A percentile compares a stretch with the other conserved stretches of the same genome.
phyloP scores from a whole-genome alignment of 345 rosid genomes.

The Dovyalis caffra region DNA sequence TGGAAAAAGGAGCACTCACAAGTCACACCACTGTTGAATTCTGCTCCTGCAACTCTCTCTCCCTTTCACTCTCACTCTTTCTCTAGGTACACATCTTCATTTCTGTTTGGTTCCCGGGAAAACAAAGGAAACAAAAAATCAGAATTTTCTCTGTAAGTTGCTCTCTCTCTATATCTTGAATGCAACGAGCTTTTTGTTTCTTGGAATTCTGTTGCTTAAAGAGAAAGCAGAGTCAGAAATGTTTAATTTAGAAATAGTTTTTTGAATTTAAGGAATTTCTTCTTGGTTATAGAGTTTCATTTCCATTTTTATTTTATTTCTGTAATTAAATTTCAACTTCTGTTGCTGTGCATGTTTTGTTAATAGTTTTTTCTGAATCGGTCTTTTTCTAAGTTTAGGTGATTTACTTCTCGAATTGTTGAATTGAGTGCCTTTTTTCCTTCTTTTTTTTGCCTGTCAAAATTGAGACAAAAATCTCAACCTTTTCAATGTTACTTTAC shows the following conservation, averaged over 20 bases:
- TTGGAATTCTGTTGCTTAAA: background rate
- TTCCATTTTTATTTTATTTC: no score
- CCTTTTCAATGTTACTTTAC: background rate
- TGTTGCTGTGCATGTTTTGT: background rate
- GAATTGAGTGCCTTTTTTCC: background rate
- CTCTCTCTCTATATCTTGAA: background rate
- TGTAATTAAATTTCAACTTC: background rate
- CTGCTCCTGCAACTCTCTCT: no score
- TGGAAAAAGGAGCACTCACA: no score
- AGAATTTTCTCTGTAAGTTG: background rate
- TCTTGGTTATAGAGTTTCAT: no score
- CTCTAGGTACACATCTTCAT: no score
- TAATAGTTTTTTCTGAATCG: background rate
- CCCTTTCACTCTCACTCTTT: no score
- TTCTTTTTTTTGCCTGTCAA: background rate
- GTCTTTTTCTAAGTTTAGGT: background rate
- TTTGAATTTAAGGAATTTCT: background rate
- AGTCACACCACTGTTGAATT: no score
- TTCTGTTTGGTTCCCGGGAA: no score
- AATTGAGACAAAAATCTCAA: background rate
- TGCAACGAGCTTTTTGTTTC: background rate
- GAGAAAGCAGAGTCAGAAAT: background rate
- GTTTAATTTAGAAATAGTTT: background rate
- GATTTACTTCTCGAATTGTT: background rate
- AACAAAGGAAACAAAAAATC: background rate